Evolutionary conservation across 805 yeast species (phyloP).

Genomic region (Saccharomycopsis amapae): DNA sequence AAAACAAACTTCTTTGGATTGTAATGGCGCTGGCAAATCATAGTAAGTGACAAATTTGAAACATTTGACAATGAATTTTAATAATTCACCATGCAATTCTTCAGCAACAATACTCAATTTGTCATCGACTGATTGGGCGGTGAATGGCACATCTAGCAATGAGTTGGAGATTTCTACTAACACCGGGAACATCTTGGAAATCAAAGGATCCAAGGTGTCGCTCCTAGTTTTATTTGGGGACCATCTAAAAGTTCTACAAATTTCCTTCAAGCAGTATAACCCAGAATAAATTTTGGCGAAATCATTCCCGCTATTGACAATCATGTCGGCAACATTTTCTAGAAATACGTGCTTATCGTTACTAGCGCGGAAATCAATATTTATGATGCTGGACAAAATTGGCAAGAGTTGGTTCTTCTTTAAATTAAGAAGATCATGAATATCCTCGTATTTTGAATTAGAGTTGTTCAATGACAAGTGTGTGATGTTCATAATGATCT

Average conservation of each 20-base stretch:
- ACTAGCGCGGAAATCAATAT: conserved; percentile 26
- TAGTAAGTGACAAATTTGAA: conserved; percentile 71
- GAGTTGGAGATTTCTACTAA: conserved; percentile 60
- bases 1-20: conserved; percentile 43
- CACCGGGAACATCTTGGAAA: conserved; percentile 54
- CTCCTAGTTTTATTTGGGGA: conserved; percentile 47
- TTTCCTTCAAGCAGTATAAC: conserved; percentile 59
- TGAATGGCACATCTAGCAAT: conserved; percentile 31
- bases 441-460: conserved; percentile 34
- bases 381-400: conserved; percentile 45
- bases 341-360: not conserved
- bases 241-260: conserved; percentile 69
- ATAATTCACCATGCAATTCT: conserved; percentile 56
- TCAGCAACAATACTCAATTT: conserved; percentile 28
- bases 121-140: conserved; percentile 24
- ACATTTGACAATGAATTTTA: conserved; percentile 64
- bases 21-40: conserved; percentile 62
- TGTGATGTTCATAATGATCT: conserved; percentile 27
- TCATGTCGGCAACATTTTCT: conserved; percentile 1
- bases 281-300: conserved; percentile 49
- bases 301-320: conserved; percentile 11
- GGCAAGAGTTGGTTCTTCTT: conserved; percentile 39
- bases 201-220: conserved; percentile 44
- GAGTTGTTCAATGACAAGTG: conserved; percentile 41
- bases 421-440: conserved; percentile 10